Conservation (phyloP, 805 yeast genomes). For the Clavispora carvajalis region DNA sequence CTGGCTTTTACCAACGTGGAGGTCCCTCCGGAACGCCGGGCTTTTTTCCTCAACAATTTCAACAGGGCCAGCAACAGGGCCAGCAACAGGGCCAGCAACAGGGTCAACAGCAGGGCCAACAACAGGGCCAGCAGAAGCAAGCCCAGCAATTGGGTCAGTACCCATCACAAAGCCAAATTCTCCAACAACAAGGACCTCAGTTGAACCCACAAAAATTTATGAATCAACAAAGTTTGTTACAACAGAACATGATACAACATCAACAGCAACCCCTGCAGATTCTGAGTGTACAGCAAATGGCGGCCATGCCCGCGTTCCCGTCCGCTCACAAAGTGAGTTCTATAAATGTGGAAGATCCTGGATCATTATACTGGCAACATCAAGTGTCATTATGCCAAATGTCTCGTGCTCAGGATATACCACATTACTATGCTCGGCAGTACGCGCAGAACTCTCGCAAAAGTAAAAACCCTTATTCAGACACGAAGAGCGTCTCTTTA, state of each 20-base stretch:
- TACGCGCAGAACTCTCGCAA: slow-evolving; percentile 67
- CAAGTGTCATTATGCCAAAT: slow-evolving; percentile 68
- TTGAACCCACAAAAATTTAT: slow-evolving; percentile 6
- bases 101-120: slow-evolving; percentile 17
- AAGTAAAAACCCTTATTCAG: slow-evolving; percentile 33
- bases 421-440: slow-evolving; percentile 80
- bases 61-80: slow-evolving; percentile 9
- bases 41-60: slow-evolving; percentile 17
- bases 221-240: slow-evolving; percentile 6
- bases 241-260: background rate
- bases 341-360: slow-evolving; percentile 33
- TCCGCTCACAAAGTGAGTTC: slow-evolving; percentile 23
- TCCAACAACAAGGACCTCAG: slow-evolving; percentile 12
- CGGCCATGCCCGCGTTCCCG: slow-evolving; percentile 15
- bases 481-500: slow-evolving; percentile 32
- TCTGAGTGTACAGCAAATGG: slow-evolving; percentile 2
- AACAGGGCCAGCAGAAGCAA: slow-evolving; percentile 14
- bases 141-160: slow-evolving; percentile 11
- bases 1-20: slow-evolving; percentile 18
- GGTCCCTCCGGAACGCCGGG: slow-evolving; percentile 18
- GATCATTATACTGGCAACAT: slow-evolving; percentile 66
- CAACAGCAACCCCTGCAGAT: slow-evolving; percentile 9
- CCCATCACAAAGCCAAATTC: slow-evolving; percentile 9
- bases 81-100: slow-evolving; percentile 24
- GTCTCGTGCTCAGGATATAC: slow-evolving; percentile 58